Base-by-base conservation (phyloP, 306 rosid species). In the Ceratonia siliqua region DNA sequence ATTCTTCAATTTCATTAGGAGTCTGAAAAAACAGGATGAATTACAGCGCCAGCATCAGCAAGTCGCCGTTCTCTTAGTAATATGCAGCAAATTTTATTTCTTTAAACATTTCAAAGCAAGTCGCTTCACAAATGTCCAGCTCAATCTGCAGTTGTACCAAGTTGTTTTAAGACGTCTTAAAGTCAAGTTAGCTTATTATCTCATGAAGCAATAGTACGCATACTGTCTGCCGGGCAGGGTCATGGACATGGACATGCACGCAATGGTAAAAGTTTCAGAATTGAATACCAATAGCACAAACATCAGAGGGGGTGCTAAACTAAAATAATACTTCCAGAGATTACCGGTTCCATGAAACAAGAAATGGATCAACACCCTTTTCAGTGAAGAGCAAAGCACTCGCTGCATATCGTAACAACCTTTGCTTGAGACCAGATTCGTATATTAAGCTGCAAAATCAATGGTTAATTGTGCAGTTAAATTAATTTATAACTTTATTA, bases 321-420 rank as follows among this genome's bases (percentile, higher is more conserved):
- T 14, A 24, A 65, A 58, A 45, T 50, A 62, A 72, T 20, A 63
- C 55, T 43, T 68, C 55, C 46, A 30, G 65, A 66, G 69, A 83
- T 80, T 81, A 94, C 99, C 99, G 96, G 68, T 94, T 92, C 99
- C 98, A 94, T 14, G 99, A 92, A 82, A 94, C 92, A 49, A 94
- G 93, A 75, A 94, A 92, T 49, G 93, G 96, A 76, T 94, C 88
- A 39, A 94, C 96, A 64, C 98, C 96, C 87, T 89, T 94, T 68
- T 94, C 98, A 53, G 68, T 62, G 20, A 62, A 62, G 24, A 62
- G 68, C 50, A 62, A 38, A 62, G 68, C 68, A 10, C 68, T 62
- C 12, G 68, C 68, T 62, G 68, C 68, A 62, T 62, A 62, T 62
- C 32, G 36, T 38, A 62, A 62, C 32, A 62, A 38, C 24, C 99